Base-by-base conservation (phyloP, 1,139 yeast species). In the Suhomyces terraborum region DNA sequence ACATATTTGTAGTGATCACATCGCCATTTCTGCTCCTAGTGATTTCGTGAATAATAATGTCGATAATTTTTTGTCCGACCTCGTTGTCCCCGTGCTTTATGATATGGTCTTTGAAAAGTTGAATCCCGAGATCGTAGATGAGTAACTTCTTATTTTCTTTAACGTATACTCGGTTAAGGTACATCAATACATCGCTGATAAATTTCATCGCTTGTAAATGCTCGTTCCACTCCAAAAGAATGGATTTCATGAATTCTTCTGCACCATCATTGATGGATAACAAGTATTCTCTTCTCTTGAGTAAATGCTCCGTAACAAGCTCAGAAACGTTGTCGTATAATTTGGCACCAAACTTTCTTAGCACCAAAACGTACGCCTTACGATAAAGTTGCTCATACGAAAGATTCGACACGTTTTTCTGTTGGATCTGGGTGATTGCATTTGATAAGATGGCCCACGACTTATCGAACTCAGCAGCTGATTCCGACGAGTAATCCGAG, bases 361-460 rank as follows among this genome's bases (percentile, higher is more conserved):
- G 62, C 3, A 89, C 97, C 30, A 89, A 60, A 16, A 82, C 80
- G 56, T 93, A 93, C 0, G 95, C 88, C 27, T 84, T 80, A 38
- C 96, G 69, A 59, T 93, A 93, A 2, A 93, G 73, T 51, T 83
- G 88, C 53, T 89, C 96, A 58, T 88, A 93, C 1, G 95, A 86
- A 23, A 91, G 69, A 45, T 78, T 76, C 4, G 88, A 80, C 8
- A 89, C 91, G 56, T 86, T 81, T 52, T 84, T 82, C 36, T 75
- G 71, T 54, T 84, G 87, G 41, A 93, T 91, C 55, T 85, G 88
- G 20, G 64, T 66, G 32, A 93, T 82, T 22, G 97, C 98, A 32
- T 78, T 72, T n/a, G 84, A 67, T 23, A 93, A 69, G 1, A 80
- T 67, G 3, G 59, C 54, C 97, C 98, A 91, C 1, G 88, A 74